Base-by-base conservation (phyloP, 2,329 filamentous ascomycete species). In the Thielaviopsis ethacetica region DNA sequence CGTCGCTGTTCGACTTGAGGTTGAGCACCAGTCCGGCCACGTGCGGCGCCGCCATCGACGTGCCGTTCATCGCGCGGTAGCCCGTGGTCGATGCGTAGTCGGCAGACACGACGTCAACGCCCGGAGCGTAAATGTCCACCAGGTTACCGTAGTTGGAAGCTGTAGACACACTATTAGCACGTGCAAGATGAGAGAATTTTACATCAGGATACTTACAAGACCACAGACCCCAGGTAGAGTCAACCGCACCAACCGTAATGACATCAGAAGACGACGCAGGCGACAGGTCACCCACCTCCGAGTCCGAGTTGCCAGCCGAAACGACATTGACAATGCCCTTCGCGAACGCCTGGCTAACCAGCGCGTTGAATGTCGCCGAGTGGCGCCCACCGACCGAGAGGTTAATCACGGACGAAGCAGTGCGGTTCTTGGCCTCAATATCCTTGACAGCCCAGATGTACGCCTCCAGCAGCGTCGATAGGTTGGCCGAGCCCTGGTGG, bases 61-160 rank as follows among this genome's bases (percentile, higher is more conserved):
- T 82, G 22, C 79, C 78, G 1, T 69, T 73, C 55, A 75, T 68
- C 1, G 63, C 67, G 26, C 67, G 66, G 30, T 63, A 69, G 15
- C 73, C 72, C 13, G 65, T 61, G 57, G 67, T 69, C 54, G 66
- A 66, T 53, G 69, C 68, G 58, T 71, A 72, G 69, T 71, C 78
- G 0, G 75, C 64, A 2, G 74, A 77, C 0, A 72, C 61, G 27
- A 78, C 65, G 17, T 59, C 62, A 4, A 70, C 67, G 3, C 75
- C 75, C 0, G 75, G 74, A 0, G 73, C 75, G 54, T 76, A 72
- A 54, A 78, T 66, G 53, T 77, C 73, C 3, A 77, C 67, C 1
- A 66, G 60, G 2, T 63, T 47, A 17, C 76, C 76, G 41, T 67
- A 78, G 69, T 79, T 79, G 58, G 72, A 75, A 65, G 71, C 55